A percentile compares a stretch with the other conserved stretches of the same genome.
Evolutionary conservation across 345 rosid genomes (phyloP).

Genomic region (Camelina hispida): DNA sequence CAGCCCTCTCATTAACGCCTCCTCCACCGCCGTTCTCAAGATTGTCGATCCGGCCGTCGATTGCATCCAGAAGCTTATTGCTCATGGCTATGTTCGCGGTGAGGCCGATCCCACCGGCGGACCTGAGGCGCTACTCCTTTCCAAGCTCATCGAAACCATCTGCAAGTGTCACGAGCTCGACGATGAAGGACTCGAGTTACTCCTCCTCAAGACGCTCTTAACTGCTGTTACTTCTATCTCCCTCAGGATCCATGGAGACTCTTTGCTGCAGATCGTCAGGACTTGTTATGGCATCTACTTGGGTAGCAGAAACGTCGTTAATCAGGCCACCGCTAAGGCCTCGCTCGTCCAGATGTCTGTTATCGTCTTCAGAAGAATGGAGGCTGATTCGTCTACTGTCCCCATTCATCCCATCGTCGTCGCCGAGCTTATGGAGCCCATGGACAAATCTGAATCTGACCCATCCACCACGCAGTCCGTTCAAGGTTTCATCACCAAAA

Average conservation of each 20-base stretch:
- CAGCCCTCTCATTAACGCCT: conserved; percentile 80
- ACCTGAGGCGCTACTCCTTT: conserved; percentile 66
- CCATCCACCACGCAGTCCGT: conserved; percentile 83
- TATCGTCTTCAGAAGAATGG: conserved; percentile 97
- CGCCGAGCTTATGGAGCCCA: conserved; percentile 95
- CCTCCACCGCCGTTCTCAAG: conserved; percentile 70
- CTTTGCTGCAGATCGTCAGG: conserved; percentile 85
- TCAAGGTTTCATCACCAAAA: conserved; percentile 78
- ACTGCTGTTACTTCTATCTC: conserved; percentile 92
- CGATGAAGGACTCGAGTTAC: conserved; percentile 79
- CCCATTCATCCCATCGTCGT: conserved; percentile 98
- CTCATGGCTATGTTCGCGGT: conserved; percentile 94
- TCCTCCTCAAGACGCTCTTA: conserved; percentile 76
- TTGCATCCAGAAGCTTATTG: conserved; percentile 88
- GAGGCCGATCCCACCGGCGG: conserved; percentile 91
- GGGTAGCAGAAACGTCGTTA: conserved; percentile 88
- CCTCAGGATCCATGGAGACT: conserved; percentile 88
- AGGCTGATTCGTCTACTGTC: conserved; percentile 92
- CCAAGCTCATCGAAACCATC: conserved; percentile 74
- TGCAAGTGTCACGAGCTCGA: conserved; percentile 85
- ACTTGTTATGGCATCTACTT: conserved; percentile 94
- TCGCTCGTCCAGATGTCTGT: conserved; percentile 96
- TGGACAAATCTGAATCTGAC: conserved; percentile 81
- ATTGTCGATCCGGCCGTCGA: conserved; percentile 93
- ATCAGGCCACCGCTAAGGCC: conserved; percentile 95